phyloP scores from a whole-genome alignment of 257 asterid species.

The Catharanthus roseus region DNA sequence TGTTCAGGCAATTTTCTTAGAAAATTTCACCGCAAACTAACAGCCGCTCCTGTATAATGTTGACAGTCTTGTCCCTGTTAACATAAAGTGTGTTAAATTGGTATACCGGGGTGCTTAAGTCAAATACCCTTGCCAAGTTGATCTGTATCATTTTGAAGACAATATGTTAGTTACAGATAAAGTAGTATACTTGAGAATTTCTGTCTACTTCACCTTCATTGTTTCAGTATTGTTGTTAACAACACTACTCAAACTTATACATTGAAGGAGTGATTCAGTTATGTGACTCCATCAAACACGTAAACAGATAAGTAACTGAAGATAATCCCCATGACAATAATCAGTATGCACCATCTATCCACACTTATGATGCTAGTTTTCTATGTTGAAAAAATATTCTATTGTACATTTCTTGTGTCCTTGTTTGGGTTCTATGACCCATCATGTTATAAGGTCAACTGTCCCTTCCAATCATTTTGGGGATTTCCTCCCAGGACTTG shows the following conservation, averaged over 20 bases:
- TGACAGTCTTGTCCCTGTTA: background rate
- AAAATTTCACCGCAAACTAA: background rate
- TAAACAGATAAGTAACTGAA: background rate
- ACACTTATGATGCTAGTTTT: background rate
- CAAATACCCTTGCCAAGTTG: background rate
- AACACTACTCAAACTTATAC: background rate
- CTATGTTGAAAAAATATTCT: background rate
- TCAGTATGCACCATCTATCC: background rate
- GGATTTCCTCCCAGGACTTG: background rate
- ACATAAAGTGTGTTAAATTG: background rate
- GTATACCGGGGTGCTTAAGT: background rate
- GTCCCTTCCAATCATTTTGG: background rate
- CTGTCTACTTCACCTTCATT: background rate
- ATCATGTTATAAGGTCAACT: background rate
- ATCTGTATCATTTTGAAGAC: background rate
- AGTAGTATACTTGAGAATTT: too few relatives aligned
- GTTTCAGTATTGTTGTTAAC: background rate
- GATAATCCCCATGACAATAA: background rate
- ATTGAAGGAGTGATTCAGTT: background rate
- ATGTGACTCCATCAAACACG: background rate
- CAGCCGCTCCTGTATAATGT: background rate
- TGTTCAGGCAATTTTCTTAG: background rate
- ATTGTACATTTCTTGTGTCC: background rate
- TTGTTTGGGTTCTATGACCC: background rate
- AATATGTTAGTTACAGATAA: background rate